Conservation (phyloP, 805 yeast species). For the Scheffersomyces ergatensis region DNA sequence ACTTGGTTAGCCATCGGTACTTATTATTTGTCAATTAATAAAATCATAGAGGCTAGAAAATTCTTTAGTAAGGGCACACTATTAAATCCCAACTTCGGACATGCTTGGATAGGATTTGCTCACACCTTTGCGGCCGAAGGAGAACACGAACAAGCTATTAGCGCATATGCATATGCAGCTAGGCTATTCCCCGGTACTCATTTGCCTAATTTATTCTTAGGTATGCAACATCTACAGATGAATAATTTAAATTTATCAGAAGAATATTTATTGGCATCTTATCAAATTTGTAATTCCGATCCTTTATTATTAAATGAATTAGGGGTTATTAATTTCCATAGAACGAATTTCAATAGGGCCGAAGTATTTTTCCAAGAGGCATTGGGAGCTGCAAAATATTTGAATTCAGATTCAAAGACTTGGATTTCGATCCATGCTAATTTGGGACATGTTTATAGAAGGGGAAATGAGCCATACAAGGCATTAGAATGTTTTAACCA, state of each 20-base stretch:
- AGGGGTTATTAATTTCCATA: constrained; percentile 88
- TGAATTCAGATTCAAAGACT: constrained; percentile 76
- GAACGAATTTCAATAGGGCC: constrained; percentile 62
- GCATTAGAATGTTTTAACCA: constrained; percentile 75
- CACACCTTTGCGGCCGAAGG: constrained; percentile 97
- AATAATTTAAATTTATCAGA: constrained; percentile 79
- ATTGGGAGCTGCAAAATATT: constrained; percentile 58
- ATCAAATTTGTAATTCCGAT: constrained; percentile 76
- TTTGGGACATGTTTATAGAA: constrained; percentile 83
- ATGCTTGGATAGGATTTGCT: constrained; percentile 98
- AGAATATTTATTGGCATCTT: constrained; percentile 77
- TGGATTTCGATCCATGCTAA: constrained; percentile 85
- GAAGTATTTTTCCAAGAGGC: constrained; percentile 73
- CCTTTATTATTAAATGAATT: constrained; percentile 87
- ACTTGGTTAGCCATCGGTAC: constrained; percentile 94
- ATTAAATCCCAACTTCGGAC: constrained; percentile 84
- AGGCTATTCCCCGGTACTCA: constrained; percentile 89
- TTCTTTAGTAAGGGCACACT: constrained; percentile 88
- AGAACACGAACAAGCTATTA: constrained; percentile 98
- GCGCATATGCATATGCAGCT: constrained; percentile 95
- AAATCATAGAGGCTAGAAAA: constrained; percentile 78
- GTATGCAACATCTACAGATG: constrained; percentile 94
- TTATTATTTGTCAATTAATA: constrained; percentile 74
- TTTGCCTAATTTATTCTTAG: constrained; percentile 82
- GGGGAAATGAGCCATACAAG: constrained; percentile 56